Base-by-base conservation (phyloP, 1,284 basidiomycete genomes). In the Coriolopsis trogii region DNA sequence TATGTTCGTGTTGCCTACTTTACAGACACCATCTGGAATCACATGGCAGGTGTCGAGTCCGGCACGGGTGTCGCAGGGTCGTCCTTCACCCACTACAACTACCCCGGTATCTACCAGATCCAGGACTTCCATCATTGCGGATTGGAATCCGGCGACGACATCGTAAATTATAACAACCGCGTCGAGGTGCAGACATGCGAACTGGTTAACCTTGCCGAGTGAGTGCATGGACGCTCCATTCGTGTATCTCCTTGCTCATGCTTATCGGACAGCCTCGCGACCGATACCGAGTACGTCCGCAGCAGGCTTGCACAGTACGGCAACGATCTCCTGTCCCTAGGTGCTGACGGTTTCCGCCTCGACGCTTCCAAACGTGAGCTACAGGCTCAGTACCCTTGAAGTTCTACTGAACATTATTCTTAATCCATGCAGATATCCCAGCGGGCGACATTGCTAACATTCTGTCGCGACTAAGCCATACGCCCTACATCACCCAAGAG, bases 101-200 rank as follows among this genome's bases (percentile, higher is more conserved):
- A 85, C 63, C 80, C 81, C 9, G 80, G 78, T 0, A 81, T 79
- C 26, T 84, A 84, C 57, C 69, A 78, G 40, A 58, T 57, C 37
- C 69, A 81, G 71, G 75, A 86, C 64, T 87, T 87, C 67, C 85
- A 87, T 59, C 76, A 85, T 59, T 87, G 84, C 57, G 82, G 83
- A 1, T 68, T 82, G 13, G 74, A 79, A 42, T 66, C 78, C 0
- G 66, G 65, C 3, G 77, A 85, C 59, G 72, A 78, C 44, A 86
- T 87, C 51, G 76, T 75, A 6, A 76, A 85, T 63, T 88, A 78
- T 53, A 59, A 66, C 46, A 80, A 80, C 55, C 65, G 75, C 4
- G 44, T 67, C 0, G 77, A 87, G 63, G 84, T 86, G 2, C 80
- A 81, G 66, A 84, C 80, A 0, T 87, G 84, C 63, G 68, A 87